These are phyloP conservation scores for Arthrobotrys entomopaga DNA, from an alignment of 2,329 filamentous ascomycete species.

Conservation along the genomic window DNA sequence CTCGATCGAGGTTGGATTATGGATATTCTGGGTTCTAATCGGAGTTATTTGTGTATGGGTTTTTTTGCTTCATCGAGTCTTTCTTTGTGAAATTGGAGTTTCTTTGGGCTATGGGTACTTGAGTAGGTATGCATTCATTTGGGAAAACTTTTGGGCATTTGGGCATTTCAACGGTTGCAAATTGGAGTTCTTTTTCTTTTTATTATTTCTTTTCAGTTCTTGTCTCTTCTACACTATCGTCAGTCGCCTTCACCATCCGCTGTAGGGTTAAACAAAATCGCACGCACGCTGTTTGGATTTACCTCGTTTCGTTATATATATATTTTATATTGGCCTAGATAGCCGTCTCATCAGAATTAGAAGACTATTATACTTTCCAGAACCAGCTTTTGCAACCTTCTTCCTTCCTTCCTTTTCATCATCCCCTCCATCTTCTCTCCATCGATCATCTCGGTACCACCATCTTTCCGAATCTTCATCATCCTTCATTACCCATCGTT, in stretches of 20 bases:
- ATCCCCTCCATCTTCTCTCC: slow-evolving; percentile 2
- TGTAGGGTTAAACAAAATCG: slow-evolving; percentile 2
- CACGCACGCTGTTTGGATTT: not conserved
- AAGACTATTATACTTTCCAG: slow-evolving; percentile 7
- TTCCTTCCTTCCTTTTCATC: not conserved
- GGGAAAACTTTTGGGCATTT: not conserved
- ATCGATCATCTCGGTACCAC: not conserved
- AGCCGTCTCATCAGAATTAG: not conserved
- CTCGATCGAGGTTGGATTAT: not conserved
- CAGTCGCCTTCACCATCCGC: not conserved
- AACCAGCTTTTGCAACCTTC: slow-evolving; percentile 3
- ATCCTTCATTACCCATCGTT: not conserved
- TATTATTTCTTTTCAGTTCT: not conserved
- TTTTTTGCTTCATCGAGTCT: not conserved
- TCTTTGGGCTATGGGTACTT: slow-evolving; percentile 6
- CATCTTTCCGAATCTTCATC: not conserved
- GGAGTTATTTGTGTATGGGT: slow-evolving; percentile 1
- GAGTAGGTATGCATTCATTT: not conserved
- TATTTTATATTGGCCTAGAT: not conserved
- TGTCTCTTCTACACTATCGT: not conserved
- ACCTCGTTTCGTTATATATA: not conserved
- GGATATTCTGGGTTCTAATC: slow-evolving; percentile 4
- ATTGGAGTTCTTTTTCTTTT: slow-evolving; percentile 10
- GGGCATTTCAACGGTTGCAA: slow-evolving; percentile 7
- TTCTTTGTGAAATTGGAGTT: slow-evolving; percentile 2